phyloP scores from a whole-genome alignment of 2,329 filamentous ascomycete species.

The Moelleriella libera region DNA sequence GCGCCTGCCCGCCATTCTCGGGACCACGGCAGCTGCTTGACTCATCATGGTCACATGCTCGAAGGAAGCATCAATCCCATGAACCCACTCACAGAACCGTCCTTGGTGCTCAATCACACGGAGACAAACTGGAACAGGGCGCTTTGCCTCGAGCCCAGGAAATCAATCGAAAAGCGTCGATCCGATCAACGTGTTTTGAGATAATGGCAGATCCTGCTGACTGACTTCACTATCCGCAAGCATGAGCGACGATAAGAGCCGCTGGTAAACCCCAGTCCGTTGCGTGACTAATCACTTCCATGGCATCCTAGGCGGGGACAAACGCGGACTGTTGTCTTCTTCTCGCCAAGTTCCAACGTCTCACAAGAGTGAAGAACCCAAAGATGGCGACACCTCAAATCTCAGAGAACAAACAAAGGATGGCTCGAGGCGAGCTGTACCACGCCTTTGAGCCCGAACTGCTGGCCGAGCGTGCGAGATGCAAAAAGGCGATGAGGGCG shows the following conservation, averaged over 20 bases:
- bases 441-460: slow-evolving; percentile 3
- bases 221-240: too few relatives aligned
- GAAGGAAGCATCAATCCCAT: too few relatives aligned
- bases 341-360: neutral
- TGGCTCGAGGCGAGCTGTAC: slow-evolving; percentile 4
- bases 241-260: too few relatives aligned
- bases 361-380: neutral
- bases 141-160: too few relatives aligned
- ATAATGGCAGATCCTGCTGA: too few relatives aligned
- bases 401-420: slow-evolving; percentile 2
- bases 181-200: too few relatives aligned
- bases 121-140: too few relatives aligned
- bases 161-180: too few relatives aligned
- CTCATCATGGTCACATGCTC: too few relatives aligned
- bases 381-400: slow-evolving; percentile 1
- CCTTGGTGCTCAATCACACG: neutral
- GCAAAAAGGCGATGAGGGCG: slow-evolving; percentile 2
- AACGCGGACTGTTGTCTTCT: neutral
- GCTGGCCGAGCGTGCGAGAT: slow-evolving; percentile 1
- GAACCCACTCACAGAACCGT: neutral
- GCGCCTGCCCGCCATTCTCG: too few relatives aligned
- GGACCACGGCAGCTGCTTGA: too few relatives aligned
- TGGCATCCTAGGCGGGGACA: neutral
- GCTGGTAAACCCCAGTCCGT: neutral
- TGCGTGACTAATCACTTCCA: neutral